These are phyloP conservation scores for Rhinocladiella similis DNA, from an alignment of 2,329 filamentous ascomycete genomes.

Conservation along the genomic window DNA sequence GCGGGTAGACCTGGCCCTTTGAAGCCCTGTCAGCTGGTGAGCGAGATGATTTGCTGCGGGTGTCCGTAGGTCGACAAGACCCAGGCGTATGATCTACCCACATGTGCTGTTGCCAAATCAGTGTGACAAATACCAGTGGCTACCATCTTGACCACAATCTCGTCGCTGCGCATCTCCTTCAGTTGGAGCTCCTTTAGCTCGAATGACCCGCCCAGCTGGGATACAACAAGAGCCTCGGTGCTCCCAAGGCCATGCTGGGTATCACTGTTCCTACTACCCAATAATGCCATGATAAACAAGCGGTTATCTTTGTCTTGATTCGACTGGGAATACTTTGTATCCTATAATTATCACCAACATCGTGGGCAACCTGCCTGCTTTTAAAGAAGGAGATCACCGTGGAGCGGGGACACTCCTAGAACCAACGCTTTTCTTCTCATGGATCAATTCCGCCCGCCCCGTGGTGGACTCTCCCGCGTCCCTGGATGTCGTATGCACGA, in stretches of 20 bases:
- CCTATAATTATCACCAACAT: no score
- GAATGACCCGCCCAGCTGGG: not conserved
- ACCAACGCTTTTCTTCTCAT: no score
- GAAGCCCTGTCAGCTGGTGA: not conserved
- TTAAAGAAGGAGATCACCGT: no score
- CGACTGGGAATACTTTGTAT: no score
- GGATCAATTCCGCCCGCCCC: no score
- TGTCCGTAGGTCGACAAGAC: no score
- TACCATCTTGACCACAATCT: not conserved
- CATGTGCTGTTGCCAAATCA: not conserved
- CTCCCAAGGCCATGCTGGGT: not conserved
- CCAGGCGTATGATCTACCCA: not conserved
- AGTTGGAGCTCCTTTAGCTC: not conserved
- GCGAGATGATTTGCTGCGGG: no score
- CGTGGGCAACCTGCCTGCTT: no score
- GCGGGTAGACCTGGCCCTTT: slow-evolving; percentile 32
- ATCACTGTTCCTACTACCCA: not conserved
- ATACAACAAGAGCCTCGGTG: not conserved
- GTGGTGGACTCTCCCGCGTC: no score
- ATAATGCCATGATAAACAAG: not conserved
- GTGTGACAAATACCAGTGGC: not conserved
- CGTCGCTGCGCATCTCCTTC: not conserved
- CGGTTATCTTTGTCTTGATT: no score
- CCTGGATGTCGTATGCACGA: no score
- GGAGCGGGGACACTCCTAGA: no score